Conservation (phyloP, 768 basidiomycete genomes). For the Fistulinella prunicolor region DNA sequence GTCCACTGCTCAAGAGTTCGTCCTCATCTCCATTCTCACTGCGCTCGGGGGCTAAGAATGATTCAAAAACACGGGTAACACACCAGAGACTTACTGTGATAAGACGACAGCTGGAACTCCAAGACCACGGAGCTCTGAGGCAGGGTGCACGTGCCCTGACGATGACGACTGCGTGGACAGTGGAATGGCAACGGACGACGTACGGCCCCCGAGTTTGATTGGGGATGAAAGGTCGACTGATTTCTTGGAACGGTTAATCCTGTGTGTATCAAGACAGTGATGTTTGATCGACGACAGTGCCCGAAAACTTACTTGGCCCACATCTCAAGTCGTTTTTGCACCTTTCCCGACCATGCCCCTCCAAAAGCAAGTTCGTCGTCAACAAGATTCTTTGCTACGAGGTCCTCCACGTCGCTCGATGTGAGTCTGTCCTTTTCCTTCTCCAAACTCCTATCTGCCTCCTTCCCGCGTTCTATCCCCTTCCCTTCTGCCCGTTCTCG, state of each 20-base stretch:
- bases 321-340: constrained; percentile 47
- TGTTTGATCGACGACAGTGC: neutral
- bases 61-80: neutral
- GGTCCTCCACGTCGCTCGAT: constrained; percentile 32
- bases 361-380: constrained; percentile 34
- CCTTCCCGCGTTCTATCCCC: constrained; percentile 27
- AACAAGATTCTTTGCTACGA: constrained; percentile 16
- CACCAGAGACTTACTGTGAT: constrained; percentile 32
- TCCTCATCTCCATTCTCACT: constrained; percentile 50
- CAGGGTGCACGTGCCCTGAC: constrained; percentile 27
- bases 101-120: constrained; percentile 40
- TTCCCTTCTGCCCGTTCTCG: constrained; percentile 28
- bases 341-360: constrained; percentile 40
- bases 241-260: constrained; percentile 35
- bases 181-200: constrained; percentile 29
- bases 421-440: constrained; percentile 27
- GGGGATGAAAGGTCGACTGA: constrained; percentile 27
- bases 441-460: constrained; percentile 25
- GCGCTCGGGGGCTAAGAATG: neutral
- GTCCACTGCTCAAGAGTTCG: constrained; percentile 74
- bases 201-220: constrained; percentile 20
- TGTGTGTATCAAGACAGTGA: constrained; percentile 15
- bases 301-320: constrained; percentile 43
- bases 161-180: constrained; percentile 36
- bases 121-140: constrained; percentile 26